Conservation (phyloP, 2,329 filamentous ascomycete species). For the Emergomyces pasteurianus region DNA sequence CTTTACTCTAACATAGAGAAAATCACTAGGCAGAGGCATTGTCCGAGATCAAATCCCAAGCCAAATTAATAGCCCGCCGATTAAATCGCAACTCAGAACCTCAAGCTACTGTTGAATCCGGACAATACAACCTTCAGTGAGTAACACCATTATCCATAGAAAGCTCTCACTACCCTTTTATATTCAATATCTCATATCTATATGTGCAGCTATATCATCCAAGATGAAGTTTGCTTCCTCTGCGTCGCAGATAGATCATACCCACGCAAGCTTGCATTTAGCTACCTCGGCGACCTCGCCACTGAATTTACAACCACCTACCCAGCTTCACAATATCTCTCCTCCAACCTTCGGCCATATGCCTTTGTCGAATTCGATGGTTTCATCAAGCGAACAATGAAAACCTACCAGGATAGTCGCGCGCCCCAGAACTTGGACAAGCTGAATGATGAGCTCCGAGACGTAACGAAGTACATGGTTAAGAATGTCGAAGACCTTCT, state of each 20-base stretch:
- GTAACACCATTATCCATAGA: constrained; percentile 14
- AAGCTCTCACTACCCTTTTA: not conserved
- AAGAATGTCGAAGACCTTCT: constrained; percentile 98
- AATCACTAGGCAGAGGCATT: constrained; percentile 40
- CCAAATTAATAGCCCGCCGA: constrained; percentile 79
- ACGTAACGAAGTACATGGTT: constrained; percentile 98
- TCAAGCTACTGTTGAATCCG: constrained; percentile 84
- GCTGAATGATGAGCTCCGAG: constrained; percentile 90
- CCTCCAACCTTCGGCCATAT: constrained; percentile 70
- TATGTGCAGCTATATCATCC: constrained; percentile 62
- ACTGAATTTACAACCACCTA: constrained; percentile 86
- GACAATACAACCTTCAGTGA: constrained; percentile 75
- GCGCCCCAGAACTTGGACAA: constrained; percentile 88
- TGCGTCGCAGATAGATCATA: constrained; percentile 90
- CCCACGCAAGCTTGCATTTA: constrained; percentile 95
- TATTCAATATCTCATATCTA: constrained; percentile 5
- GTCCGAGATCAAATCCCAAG: constrained; percentile 76
- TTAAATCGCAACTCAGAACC: constrained; percentile 80
- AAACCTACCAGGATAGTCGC: constrained; percentile 84
- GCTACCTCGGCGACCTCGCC: constrained; percentile 86
- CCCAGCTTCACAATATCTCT: constrained; percentile 58
- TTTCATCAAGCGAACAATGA: constrained; percentile 85
- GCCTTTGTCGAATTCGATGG: constrained; percentile 97
- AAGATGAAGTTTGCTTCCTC: constrained; percentile 74
- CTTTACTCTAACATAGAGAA: not conserved